phyloP scores from a whole-genome alignment of 1,284 basidiomycete genomes.

The Cryptococcus sp. region DNA sequence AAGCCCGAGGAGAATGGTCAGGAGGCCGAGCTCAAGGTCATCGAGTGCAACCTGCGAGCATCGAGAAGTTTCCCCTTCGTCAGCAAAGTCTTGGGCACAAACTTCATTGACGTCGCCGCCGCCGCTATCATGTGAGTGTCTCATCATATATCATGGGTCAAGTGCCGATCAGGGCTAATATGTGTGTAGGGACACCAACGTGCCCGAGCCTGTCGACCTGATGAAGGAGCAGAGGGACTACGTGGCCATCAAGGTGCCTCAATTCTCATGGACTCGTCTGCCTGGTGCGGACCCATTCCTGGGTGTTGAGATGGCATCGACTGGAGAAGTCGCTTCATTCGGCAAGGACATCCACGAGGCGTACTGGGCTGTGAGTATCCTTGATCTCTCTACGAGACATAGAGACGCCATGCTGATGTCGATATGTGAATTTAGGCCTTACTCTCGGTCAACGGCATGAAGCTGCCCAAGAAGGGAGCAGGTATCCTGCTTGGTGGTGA shows the following conservation, averaged over 20 bases:
- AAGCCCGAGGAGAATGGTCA: conserved; percentile 66
- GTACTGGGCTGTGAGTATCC: conserved; percentile 70
- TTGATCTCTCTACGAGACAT: not conserved
- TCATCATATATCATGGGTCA: conserved; percentile 43
- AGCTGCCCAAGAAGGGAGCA: conserved; percentile 66
- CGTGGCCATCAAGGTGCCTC: conserved; percentile 95
- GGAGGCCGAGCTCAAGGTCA: conserved; percentile 80
- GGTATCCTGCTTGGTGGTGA: conserved; percentile 65
- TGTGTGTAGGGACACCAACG: conserved; percentile 56
- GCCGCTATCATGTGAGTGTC: conserved; percentile 70
- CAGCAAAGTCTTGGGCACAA: conserved; percentile 93
- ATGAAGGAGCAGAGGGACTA: conserved; percentile 92
- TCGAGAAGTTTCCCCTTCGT: conserved; percentile 99
- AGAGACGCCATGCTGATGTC: not conserved
- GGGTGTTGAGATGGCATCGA: conserved; percentile 98
- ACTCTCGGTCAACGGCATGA: conserved; percentile 67
- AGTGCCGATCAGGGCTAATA: not conserved
- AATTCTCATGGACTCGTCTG: conserved; percentile 97
- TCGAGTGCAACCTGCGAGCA: conserved; percentile 97
- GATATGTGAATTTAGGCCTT: conserved; percentile 58
- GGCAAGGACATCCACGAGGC: conserved; percentile 93
- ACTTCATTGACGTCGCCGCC: conserved; percentile 95
- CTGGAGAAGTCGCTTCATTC: conserved; percentile 97
- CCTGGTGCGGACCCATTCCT: conserved; percentile 88
- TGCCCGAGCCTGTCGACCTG: conserved; percentile 89